Base-by-base conservation (phyloP, 768 basidiomycete species). In the Suillus brevipes region DNA sequence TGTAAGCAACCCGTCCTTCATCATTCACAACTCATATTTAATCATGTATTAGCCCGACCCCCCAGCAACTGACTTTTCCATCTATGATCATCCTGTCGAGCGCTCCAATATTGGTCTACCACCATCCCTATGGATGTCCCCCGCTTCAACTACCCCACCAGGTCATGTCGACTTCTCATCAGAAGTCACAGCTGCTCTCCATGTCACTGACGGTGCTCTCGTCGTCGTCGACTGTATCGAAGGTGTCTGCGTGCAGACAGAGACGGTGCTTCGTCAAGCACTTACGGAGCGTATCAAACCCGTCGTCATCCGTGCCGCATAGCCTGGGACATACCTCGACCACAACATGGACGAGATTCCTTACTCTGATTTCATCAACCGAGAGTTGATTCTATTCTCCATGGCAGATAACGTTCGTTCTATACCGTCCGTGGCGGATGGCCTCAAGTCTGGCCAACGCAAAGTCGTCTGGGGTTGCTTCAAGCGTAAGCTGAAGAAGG, bases 141-240 rank as follows among this genome's bases (percentile, higher is more conserved):
- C 91, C 56, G 78, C 85, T 6, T 83, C 84, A 47, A 74, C 85
- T 10, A 75, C 83, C 16, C 78, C 96, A 9, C 97, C 97, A 62
- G 97, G 97, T 73, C 97, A 99, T 87, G 97, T 99, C 80, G 97
- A 99, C 80, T 99, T 99, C 86, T 99, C 97, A 40, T 99, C 97
- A 61, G 97, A 99, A 81, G 97, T 99, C 73, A 99, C 97, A 3
- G 97, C 97, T 67, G 97, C 97, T 69, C 94, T 99, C 77, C 97
- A 97, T 83, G 97, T 99, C 74, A 99, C 97, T 68, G 97, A 99
- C 70, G 97, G 97, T 84, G 97, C 97, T 66, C 91, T 99, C 71
- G 97, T 99, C 74, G 97, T 99, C 78, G 97, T 99, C 75, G 97
- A 99, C 80, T 97, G 95, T 80, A 90, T 99, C 73, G 97, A 99